phyloP scores from a whole-genome alignment of 768 basidiomycete species.

The Stropharia rugosoannulata region DNA sequence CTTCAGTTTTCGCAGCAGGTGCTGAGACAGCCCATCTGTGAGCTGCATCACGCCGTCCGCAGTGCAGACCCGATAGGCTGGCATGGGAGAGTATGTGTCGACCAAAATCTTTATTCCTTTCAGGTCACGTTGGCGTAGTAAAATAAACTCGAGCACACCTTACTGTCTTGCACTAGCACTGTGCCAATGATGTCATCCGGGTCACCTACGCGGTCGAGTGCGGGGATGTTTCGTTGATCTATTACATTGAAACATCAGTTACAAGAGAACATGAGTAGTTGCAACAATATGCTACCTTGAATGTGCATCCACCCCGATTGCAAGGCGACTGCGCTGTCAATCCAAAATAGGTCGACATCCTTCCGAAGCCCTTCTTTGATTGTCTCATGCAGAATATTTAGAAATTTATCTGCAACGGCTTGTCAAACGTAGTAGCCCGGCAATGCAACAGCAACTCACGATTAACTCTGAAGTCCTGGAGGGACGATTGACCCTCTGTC shows the following conservation, averaged over 20 bases:
- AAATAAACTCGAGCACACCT: slow-evolving; percentile 37
- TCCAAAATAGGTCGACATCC: slow-evolving; percentile 64
- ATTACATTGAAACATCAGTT: background rate
- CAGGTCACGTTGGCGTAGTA: background rate
- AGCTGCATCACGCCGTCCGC: slow-evolving; percentile 68
- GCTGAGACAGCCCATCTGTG: slow-evolving; percentile 61
- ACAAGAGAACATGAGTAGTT: background rate
- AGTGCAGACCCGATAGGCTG: slow-evolving; percentile 79
- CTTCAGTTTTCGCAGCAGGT: slow-evolving; percentile 27
- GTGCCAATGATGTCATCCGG: slow-evolving; percentile 83
- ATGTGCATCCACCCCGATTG: slow-evolving; percentile 89
- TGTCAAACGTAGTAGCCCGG: background rate
- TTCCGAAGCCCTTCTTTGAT: slow-evolving; percentile 54
- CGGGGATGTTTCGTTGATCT: slow-evolving; percentile 78
- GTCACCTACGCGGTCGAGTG: slow-evolving; percentile 74
- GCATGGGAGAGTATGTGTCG: slow-evolving; percentile 83
- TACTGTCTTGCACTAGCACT: slow-evolving; percentile 68
- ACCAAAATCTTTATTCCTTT: slow-evolving; percentile 47
- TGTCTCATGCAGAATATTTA: slow-evolving; percentile 57
- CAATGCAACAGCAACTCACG: slow-evolving; percentile 38
- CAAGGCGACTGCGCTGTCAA: slow-evolving; percentile 61
- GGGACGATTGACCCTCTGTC: slow-evolving; percentile 28
- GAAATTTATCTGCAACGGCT: slow-evolving; percentile 50
- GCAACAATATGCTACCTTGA: slow-evolving; percentile 36
- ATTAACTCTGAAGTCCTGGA: slow-evolving; percentile 75